Conservation (phyloP, 129 eudicot genomes). For the Heracleum sosnowskyi region DNA sequence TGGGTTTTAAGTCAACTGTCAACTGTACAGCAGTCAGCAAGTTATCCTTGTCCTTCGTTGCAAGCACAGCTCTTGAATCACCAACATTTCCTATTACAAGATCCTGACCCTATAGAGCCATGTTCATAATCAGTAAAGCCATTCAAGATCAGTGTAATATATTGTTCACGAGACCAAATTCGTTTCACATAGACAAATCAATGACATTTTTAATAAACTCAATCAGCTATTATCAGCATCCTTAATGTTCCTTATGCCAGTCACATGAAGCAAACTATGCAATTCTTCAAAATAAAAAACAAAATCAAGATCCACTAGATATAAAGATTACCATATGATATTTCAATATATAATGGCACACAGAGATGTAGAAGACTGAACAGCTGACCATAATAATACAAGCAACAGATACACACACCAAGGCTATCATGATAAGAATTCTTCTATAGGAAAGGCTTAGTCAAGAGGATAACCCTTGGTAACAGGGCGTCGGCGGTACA, state of each 20-base stretch:
- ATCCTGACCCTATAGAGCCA: slow-evolving; percentile 66
- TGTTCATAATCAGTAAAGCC: slow-evolving; percentile 1
- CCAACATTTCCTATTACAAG: slow-evolving; percentile 92
- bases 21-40: slow-evolving; percentile 63
- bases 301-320: background rate
- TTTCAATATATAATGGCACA: background rate
- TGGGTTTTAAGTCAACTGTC: slow-evolving; percentile 90
- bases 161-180: background rate
- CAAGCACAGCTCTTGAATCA: slow-evolving; percentile 93
- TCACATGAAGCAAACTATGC: background rate
- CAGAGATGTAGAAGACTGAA: background rate
- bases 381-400: too few species aligned
- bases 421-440: background rate
- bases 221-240: background rate
- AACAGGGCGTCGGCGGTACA: background rate
- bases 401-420: background rate
- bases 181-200: background rate
- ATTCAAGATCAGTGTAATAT: background rate
- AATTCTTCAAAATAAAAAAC: background rate
- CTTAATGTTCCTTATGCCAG: background rate
- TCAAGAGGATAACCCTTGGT: slow-evolving; percentile 23
- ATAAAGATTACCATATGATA: background rate
- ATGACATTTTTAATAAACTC: background rate
- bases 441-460: background rate
- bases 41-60: slow-evolving; percentile 63